phyloP scores from a whole-genome alignment of 306 rosid species.

The Cicer bijugum region DNA sequence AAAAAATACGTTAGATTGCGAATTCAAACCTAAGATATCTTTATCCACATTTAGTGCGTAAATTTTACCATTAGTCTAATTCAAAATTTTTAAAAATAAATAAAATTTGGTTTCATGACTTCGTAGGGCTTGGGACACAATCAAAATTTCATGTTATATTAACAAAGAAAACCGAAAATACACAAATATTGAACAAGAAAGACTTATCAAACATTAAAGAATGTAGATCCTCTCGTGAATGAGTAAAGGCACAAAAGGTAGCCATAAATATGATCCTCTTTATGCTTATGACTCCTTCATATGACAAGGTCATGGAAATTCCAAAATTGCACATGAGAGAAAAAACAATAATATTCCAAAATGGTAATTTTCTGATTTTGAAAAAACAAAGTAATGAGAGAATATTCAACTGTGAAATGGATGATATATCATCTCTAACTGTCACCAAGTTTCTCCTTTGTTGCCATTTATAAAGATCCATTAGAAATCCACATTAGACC shows the following conservation, averaged over 20 bases:
- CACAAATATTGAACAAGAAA: too few relatives aligned
- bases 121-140: too few relatives aligned
- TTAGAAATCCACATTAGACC: slow-evolving; percentile 35
- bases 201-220: background rate
- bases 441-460: background rate
- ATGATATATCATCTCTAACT: background rate
- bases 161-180: too few relatives aligned
- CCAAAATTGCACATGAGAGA: slow-evolving; percentile 5
- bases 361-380: background rate
- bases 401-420: background rate
- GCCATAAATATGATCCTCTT: background rate
- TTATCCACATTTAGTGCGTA: too few relatives aligned
- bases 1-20: too few relatives aligned
- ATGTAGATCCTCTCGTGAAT: background rate
- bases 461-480: slow-evolving; percentile 21
- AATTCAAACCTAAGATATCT: too few relatives aligned
- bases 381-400: background rate
- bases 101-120: too few relatives aligned
- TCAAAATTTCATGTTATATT: too few relatives aligned
- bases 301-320: background rate
- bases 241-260: background rate
- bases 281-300: background rate
- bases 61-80: too few relatives aligned
- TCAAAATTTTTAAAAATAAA: too few relatives aligned
- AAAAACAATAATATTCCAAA: too few relatives aligned